These are phyloP conservation scores for Microcera coccophila DNA, from an alignment of 2,329 filamentous ascomycete genomes.

Conservation along the genomic window DNA sequence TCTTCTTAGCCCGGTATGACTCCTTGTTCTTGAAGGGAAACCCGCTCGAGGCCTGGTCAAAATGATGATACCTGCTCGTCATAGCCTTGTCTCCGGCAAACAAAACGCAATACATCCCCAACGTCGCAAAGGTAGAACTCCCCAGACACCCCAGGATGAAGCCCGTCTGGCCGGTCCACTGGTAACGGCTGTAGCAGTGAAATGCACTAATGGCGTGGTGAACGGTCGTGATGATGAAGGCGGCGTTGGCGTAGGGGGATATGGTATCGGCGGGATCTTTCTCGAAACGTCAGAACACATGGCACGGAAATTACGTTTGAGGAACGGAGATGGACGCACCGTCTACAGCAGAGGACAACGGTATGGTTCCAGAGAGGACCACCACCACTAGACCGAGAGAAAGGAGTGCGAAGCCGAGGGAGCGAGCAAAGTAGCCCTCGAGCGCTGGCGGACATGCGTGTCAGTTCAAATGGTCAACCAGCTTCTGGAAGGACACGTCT, in stretches of 20 bases:
- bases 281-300: not conserved
- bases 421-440: slow-evolving; percentile 70
- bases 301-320: slow-evolving; percentile 2
- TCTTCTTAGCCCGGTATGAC: slow-evolving; percentile 38
- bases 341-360: slow-evolving; percentile 52
- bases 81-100: slow-evolving; percentile 38
- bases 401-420: slow-evolving; percentile 64
- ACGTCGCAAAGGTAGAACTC: slow-evolving; percentile 52
- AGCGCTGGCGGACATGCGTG: slow-evolving; percentile 35
- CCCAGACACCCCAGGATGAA: slow-evolving; percentile 59
- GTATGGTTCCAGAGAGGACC: slow-evolving; percentile 66
- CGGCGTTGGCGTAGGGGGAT: slow-evolving; percentile 63
- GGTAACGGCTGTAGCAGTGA: slow-evolving; percentile 66
- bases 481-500: not conserved
- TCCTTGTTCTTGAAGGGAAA: slow-evolving; percentile 38
- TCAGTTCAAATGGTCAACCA: not conserved
- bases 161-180: slow-evolving; percentile 50
- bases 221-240: slow-evolving; percentile 59
- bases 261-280: slow-evolving; percentile 38
- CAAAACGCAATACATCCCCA: slow-evolving; percentile 43
- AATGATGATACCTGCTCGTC: slow-evolving; percentile 34
- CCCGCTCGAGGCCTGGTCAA: slow-evolving; percentile 39
- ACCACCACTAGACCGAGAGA: slow-evolving; percentile 61
- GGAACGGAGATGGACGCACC: slow-evolving; percentile 27
- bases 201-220: slow-evolving; percentile 63